phyloP scores from a whole-genome alignment of 495 filamentous ascomycete genomes.

The Cercophora sp. region DNA sequence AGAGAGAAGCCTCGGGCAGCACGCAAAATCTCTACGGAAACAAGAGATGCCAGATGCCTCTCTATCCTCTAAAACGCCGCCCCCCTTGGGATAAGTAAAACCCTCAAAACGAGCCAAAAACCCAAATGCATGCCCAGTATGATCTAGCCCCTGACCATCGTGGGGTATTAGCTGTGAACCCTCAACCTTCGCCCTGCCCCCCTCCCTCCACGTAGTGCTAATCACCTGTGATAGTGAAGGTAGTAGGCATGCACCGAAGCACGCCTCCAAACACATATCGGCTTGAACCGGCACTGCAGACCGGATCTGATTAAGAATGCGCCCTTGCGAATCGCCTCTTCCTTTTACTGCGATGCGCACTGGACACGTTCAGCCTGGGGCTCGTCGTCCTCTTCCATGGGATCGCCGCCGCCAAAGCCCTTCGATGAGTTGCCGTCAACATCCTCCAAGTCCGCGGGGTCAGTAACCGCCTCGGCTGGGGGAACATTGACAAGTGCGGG shows the following conservation, averaged over 20 bases:
- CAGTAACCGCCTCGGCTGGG: conserved; percentile 80
- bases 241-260: too few relatives aligned
- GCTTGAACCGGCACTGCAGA: too few relatives aligned
- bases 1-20: conserved; percentile 8
- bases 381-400: conserved; percentile 80
- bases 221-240: too few relatives aligned
- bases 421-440: conserved; percentile 62
- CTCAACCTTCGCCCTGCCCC: conserved; percentile 1
- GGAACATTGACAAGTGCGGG: conserved; percentile 57
- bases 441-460: conserved; percentile 77
- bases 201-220: conserved; percentile 10
- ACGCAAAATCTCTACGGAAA: conserved; percentile 11
- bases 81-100: conserved; percentile 17
- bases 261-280: too few relatives aligned
- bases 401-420: conserved; percentile 56
- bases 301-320: too few relatives aligned
- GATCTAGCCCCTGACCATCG: conserved; percentile 14
- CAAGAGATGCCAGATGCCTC: conserved; percentile 21
- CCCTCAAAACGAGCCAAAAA: conserved; percentile 16
- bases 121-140: conserved; percentile 25
- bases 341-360: conserved; percentile 83
- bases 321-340: too few relatives aligned
- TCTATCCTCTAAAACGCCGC: conserved; percentile 30
- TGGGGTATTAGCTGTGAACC: conserved; percentile 15
- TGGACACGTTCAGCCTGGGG: conserved; percentile 88